phyloP scores from a whole-genome alignment of 192 early-diverging fungal genomes.

The Entomortierella parvispora region DNA sequence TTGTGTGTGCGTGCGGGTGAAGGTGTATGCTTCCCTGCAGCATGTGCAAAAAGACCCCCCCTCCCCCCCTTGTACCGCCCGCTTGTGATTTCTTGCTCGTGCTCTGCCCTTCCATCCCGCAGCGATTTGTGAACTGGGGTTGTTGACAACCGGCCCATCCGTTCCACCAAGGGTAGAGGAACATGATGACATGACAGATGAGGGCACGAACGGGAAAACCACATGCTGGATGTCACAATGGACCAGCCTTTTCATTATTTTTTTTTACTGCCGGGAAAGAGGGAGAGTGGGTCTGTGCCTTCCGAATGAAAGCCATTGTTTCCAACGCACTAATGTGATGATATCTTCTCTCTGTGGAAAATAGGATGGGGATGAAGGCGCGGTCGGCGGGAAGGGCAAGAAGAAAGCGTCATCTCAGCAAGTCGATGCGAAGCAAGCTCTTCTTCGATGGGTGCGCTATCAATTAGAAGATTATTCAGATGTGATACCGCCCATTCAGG shows the following conservation, averaged over 20 bases:
- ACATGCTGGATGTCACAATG: neutral
- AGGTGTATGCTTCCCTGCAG: no score
- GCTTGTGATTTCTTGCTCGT: no score
- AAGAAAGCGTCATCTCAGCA: constrained; percentile 37
- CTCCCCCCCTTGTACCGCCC: neutral
- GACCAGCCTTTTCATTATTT: constrained; percentile 31
- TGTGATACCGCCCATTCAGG: constrained; percentile 61
- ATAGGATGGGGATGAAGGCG: constrained; percentile 31
- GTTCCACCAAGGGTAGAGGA: no score
- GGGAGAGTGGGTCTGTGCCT: constrained; percentile 47
- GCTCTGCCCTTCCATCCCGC: no score
- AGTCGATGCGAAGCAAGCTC: constrained; percentile 59
- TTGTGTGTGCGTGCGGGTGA: no score
- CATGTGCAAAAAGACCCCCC: no score
- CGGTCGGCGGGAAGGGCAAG: constrained; percentile 32
- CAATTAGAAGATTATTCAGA: constrained; percentile 62
- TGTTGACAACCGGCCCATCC: no score
- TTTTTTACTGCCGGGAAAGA: constrained; percentile 49
- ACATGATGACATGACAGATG: neutral
- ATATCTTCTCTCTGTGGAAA: neutral
- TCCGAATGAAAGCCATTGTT: constrained; percentile 1
- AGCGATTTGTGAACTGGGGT: no score
- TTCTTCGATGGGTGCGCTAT: constrained; percentile 62
- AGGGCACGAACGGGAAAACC: neutral
- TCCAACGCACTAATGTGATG: neutral